Base-by-base conservation (phyloP, 352 stramenopile genomes). In the Globisporangium nagaii region DNA sequence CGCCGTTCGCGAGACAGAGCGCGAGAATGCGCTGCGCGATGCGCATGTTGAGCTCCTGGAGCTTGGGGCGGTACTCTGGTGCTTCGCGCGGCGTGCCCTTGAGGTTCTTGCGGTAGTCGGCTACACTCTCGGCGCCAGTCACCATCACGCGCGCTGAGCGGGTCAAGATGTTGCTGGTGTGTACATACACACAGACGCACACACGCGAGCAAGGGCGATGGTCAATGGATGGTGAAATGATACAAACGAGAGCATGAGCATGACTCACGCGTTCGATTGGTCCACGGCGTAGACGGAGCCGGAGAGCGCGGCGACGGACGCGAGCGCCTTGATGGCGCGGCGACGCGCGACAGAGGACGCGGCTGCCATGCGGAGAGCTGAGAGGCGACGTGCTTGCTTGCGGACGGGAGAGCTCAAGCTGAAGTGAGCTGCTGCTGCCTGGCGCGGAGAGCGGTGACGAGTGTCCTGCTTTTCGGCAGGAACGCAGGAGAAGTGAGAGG, bases 1-100 rank as follows among this genome's bases (percentile, higher is more conserved):
- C 95, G 34, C 84, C 90, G 68, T 99, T 99, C 4, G 71, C 62
- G 49, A 88, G 87, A 65, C 93, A 98, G 44, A 98, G 64, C 15
- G 87, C 31, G 17, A 98, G 66, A 15, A 99, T 68, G 31, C 90
- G 79, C 62, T 88, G 56, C 6, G 96, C 96, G 30, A 82, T 90
- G 54, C 85, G 84, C 45, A 82, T 42, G 63, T 96, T 95, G 17
- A 90, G 75, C 24, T 44, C 58, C 32, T 72, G 58, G 39, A 95
- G 62, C 48, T 77, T 70, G 4, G 50, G 39, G n/a, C 72, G 81
- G 59, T 95, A 95, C 40, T 75, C 76, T 1, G 71, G 57, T 17
- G 73, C 54, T 1, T 68, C 71, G 31, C 69, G 65, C 28, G 68
- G 60, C 1, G 73, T 66, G 31, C 69, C 63, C 49, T 67, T 69